Base-by-base conservation (phyloP, 129 eudicot species). In the Kitagawia praeruptora region DNA sequence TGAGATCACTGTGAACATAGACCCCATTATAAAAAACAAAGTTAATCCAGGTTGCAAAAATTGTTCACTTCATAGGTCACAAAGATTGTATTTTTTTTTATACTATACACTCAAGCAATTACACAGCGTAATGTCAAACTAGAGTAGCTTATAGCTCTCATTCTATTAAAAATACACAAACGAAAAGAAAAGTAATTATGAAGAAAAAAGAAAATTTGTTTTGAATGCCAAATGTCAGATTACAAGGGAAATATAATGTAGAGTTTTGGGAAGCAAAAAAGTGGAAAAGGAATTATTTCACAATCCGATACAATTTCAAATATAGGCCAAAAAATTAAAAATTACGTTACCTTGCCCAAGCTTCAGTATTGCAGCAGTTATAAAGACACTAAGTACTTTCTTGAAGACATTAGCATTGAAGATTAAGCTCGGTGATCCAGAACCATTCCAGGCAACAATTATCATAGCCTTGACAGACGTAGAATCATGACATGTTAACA, bases 381-480 rank as follows among this genome's bases (percentile, higher is more conserved):
- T 92, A 63, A 96, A 96, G 80, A 96, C 78, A 70, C 98, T 96
- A 25, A 96, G 75, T 75, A 96, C 98, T 87, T 90, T 87, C 83
- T 90, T 85, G 81, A 96, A 92, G 66, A 89, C 93, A 63, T 81
- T 80, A 14, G 90, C 74, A n/a, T 78, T 78, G 39, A 92, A 92
- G 47, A 92, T 82, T 75, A 86, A 47, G 71, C 89, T 85, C 12
- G 86, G 93, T 64, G 88, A 80, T 39, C 97, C 98, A 40, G 88
- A 83, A 48, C 92, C 97, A 86, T 96, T 87, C 98, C 98, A 92
- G 46, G 98, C 99, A 85, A 96, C 82, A 83, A 96, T 96, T 42
- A 96, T 90, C 99, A 96, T 96, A 67, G 95, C 99, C 99, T 96
- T 67, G 75, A 78, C 38, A 84, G 53, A 73, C 10, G 27, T 18